These are phyloP conservation scores for Pachysandra terminalis DNA, from an alignment of 164 flowering plant genomes.

Conservation along the genomic window DNA sequence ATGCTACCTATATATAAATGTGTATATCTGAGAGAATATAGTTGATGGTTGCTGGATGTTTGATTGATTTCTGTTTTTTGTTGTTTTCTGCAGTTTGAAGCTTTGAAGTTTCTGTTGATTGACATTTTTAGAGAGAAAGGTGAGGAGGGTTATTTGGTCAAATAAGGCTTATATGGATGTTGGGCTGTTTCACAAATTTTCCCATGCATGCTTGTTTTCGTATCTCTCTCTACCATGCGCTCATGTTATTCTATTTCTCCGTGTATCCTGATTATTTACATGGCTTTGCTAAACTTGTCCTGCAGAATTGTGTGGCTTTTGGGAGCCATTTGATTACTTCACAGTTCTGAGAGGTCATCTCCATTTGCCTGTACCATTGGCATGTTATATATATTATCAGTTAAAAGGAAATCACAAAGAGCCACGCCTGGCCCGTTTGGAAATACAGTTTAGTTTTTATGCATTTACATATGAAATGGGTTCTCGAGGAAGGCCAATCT, in stretches of 20 bases:
- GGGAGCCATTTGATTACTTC: neutral
- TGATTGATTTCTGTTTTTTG: neutral
- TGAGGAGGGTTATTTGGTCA: neutral
- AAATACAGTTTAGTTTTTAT: constrained; percentile 38
- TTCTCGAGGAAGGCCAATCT: constrained; percentile 68
- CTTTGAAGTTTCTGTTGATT: neutral
- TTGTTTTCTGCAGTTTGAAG: neutral
- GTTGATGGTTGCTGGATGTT: neutral
- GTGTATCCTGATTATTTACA: neutral
- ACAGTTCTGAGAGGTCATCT: neutral
- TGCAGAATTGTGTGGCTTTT: constrained; percentile 13
- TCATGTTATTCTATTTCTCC: neutral
- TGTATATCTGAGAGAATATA: neutral
- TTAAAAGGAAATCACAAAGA: constrained; percentile 19
- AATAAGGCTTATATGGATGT: neutral
- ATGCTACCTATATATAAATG: neutral
- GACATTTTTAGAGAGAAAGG: neutral
- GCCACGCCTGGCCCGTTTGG: constrained; percentile 13
- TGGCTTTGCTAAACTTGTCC: constrained; percentile 3
- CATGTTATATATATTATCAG: constrained; percentile 28
- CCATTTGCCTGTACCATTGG: constrained; percentile 19
- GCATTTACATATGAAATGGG: constrained; percentile 75
- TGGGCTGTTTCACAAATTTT: neutral
- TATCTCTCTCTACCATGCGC: neutral
- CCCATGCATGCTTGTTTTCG: neutral